Percentiles rank a stretch among this genome's conserved stretches.
Conservation (phyloP, 257 asterid species). For the Leptodermis oblonga region DNA sequence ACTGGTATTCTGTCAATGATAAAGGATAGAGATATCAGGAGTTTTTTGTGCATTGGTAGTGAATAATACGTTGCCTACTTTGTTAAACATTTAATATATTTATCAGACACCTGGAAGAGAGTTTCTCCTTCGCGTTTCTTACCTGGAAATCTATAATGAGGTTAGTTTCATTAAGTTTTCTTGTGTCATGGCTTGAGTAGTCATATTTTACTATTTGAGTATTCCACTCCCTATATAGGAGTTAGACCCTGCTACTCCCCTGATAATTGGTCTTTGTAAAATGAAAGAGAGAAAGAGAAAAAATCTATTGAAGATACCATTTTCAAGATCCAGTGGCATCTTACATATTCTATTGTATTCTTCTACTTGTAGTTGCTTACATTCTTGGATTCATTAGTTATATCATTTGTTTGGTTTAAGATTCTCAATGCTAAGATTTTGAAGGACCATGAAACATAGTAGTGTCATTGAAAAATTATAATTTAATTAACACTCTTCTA, state of each 20-base stretch:
- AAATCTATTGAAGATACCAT: not conserved
- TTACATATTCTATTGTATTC: not conserved
- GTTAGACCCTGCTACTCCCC: not conserved
- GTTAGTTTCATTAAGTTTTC: constrained; percentile 33
- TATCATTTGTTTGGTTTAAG: not conserved
- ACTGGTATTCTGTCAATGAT: constrained; percentile 12
- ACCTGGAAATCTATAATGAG: constrained; percentile 85
- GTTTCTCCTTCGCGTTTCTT: constrained; percentile 84
- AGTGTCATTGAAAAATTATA: not conserved
- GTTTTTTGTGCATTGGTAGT: not conserved
- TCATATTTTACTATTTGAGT: not conserved
- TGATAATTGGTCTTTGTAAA: not conserved
- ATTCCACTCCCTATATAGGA: not conserved
- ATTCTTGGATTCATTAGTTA: not conserved
- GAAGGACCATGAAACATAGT: not conserved
- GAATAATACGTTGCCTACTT: not conserved
- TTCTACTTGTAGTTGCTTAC: not conserved
- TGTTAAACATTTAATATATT: constrained; percentile 19
- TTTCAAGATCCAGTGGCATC: not conserved
- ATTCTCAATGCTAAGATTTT: not conserved
- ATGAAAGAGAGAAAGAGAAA: not conserved
- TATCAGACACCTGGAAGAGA: constrained; percentile 76
- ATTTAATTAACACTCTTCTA: not conserved
- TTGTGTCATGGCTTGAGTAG: not conserved
- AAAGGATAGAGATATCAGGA: not conserved